Percentiles rank a stretch among this genome's conserved stretches.
Conservation (phyloP, 208 protist species). For the Plasmodiophora brassicae region DNA sequence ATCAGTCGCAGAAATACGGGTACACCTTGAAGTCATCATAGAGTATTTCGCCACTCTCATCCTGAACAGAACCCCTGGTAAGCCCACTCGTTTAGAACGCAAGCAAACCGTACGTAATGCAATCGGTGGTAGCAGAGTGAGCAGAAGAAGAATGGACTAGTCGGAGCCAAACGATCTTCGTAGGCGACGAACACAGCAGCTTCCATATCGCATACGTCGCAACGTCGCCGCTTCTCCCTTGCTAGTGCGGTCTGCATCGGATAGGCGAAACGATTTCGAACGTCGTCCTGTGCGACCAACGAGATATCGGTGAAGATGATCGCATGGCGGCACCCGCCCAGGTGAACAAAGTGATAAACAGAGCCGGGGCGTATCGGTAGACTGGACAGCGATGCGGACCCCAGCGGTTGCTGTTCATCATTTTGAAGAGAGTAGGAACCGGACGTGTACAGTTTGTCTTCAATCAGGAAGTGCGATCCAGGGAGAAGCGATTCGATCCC, state of each 20-base stretch:
- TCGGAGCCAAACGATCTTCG: not conserved
- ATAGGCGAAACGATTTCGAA: not conserved
- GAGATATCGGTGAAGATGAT: slow-evolving; percentile 14
- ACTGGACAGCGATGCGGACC: not conserved
- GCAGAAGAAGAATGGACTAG: slow-evolving; percentile 30
- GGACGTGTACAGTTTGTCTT: not conserved
- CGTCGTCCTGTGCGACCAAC: not conserved
- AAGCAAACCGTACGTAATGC: not conserved
- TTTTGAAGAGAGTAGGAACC: no score
- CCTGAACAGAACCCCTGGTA: not conserved
- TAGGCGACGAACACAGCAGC: not conserved
- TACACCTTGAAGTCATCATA: slow-evolving; percentile 3
- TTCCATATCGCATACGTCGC: not conserved
- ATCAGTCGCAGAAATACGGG: not conserved
- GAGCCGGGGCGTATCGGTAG: not conserved
- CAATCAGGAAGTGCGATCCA: slow-evolving; percentile 19
- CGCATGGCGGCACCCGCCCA: not conserved
- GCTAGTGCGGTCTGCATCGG: not conserved
- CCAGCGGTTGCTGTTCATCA: not conserved
- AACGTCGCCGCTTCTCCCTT: not conserved
- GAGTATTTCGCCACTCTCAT: not conserved
- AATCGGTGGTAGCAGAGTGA: not conserved
- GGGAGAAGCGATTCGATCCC: not conserved
- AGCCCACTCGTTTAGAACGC: not conserved
- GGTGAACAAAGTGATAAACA: slow-evolving; percentile 27